phyloP scores from a whole-genome alignment of 805 yeast species.

The Scheffersomyces stipitis region DNA sequence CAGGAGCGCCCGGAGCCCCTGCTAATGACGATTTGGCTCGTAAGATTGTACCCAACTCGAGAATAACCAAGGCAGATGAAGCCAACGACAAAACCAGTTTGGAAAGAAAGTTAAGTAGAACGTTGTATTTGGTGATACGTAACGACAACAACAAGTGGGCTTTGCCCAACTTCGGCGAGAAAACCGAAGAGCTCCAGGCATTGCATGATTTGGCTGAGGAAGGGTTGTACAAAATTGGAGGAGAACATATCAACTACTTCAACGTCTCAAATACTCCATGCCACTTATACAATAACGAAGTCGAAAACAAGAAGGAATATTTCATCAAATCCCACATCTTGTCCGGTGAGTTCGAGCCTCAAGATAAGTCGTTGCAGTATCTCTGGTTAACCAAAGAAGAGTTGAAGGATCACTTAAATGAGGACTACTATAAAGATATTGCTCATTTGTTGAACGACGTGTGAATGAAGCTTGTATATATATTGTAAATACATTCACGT shows the following conservation, averaged over 20 bases:
- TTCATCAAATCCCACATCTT: conserved; percentile 84
- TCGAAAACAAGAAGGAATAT: conserved; percentile 50
- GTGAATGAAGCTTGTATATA: no score
- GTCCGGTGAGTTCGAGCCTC: conserved; percentile 69
- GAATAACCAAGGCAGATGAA: conserved; percentile 77
- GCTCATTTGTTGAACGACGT: conserved; percentile 47
- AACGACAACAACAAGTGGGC: conserved; percentile 54
- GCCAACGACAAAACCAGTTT: conserved; percentile 61
- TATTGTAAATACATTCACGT: no score
- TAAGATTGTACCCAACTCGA: conserved; percentile 67
- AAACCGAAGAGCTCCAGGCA: conserved; percentile 41
- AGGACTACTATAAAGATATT: conserved; percentile 57
- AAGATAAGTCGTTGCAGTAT: conserved; percentile 45
- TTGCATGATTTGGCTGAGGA: conserved; percentile 73
- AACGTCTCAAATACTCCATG: conserved; percentile 90
- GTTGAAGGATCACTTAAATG: conserved; percentile 50
- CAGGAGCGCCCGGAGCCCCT: conserved; percentile 12
- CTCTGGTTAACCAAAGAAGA: conserved; percentile 89
- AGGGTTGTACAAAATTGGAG: conserved; percentile 72
- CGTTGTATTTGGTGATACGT: conserved; percentile 73
- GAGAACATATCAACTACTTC: conserved; percentile 78
- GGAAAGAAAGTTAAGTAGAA: conserved; percentile 76
- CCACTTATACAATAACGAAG: conserved; percentile 52
- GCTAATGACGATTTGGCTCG: conserved; percentile 56
- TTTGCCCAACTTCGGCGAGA: conserved; percentile 69